Evolutionary conservation across 192 early-diverging fungal genomes (phyloP).

Genomic region (Obelidium mucronatum): DNA sequence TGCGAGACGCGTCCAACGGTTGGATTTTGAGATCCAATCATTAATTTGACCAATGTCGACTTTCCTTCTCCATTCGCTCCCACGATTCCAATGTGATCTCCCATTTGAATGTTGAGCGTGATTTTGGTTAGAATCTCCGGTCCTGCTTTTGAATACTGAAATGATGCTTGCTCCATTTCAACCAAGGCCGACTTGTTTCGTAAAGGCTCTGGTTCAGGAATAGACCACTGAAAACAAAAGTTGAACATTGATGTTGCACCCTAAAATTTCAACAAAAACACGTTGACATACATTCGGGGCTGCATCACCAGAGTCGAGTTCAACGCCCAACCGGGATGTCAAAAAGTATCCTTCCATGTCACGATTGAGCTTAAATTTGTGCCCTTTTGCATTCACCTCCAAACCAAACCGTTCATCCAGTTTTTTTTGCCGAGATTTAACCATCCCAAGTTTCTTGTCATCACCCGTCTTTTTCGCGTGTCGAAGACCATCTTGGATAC

Average conservation of each 20-base stretch:
- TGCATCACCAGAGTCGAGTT: conserved; percentile 52
- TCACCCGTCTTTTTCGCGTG: conserved; percentile 79
- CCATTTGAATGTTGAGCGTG: conserved; percentile 72
- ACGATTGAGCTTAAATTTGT: conserved; percentile 55
- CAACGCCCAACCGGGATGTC: conserved; percentile 21
- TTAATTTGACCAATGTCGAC: conserved; percentile 80
- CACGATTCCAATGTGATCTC: conserved; percentile 74
- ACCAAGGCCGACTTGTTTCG: conserved; percentile 74
- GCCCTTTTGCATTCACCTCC: conserved; percentile 58
- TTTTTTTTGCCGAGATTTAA: conserved; percentile 57
- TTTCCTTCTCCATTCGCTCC: conserved; percentile 79
- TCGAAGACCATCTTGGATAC: conserved; percentile 79
- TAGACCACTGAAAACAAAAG: conserved; percentile 54
- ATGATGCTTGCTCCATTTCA: conserved; percentile 64
- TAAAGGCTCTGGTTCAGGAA: conserved; percentile 73
- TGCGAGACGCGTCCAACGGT: conserved; percentile 68
- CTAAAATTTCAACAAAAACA: not conserved
- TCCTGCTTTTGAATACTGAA: conserved; percentile 38
- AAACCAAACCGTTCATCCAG: conserved; percentile 49
- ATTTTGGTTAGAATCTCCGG: conserved; percentile 66
- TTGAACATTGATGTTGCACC: not conserved
- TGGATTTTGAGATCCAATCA: conserved; percentile 69
- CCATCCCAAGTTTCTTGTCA: conserved; percentile 78
- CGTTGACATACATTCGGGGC: conserved; percentile 37
- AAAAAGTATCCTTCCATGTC: conserved; percentile 45